Conservation (phyloP, 768 basidiomycete genomes). For the Mycena pura region DNA sequence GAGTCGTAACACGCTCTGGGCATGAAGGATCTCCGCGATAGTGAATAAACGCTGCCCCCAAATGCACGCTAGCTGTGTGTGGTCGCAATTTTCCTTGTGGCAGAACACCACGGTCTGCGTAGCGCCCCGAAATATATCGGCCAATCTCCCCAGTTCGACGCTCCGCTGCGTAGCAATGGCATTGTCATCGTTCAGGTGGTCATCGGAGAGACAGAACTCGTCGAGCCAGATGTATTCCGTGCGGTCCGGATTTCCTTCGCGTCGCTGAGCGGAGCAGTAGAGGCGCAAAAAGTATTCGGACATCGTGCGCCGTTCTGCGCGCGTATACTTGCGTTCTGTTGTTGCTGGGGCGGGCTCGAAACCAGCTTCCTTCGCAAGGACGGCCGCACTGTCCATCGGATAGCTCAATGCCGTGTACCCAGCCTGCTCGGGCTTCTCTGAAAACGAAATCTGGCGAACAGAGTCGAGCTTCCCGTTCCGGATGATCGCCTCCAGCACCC, state of each 20-base stretch:
- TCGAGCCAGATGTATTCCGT: constrained; percentile 9
- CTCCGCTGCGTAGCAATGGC: background rate
- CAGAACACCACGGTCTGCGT: background rate
- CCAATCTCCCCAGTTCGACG: background rate
- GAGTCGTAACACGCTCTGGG: background rate
- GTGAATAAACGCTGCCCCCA: constrained; percentile 24
- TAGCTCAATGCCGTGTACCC: constrained; percentile 11
- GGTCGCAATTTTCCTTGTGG: constrained; percentile 17
- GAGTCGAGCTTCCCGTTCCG: background rate
- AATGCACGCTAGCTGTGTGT: constrained; percentile 10
- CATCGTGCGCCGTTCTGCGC: background rate
- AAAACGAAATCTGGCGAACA: background rate
- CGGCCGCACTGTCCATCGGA: background rate
- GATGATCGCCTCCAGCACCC: background rate
- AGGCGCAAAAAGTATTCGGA: background rate
- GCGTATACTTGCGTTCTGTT: background rate
- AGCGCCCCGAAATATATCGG: background rate
- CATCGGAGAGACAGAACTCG: background rate
- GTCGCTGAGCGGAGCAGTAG: constrained; percentile 1
- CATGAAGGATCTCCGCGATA: constrained; percentile 8
- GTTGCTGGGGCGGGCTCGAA: background rate
- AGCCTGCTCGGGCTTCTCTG: background rate
- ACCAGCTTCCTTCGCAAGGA: background rate
- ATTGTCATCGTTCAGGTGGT: background rate
- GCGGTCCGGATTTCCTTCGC: background rate